phyloP scores from a whole-genome alignment of 345 rosid genomes.

The Brassica incana region DNA sequence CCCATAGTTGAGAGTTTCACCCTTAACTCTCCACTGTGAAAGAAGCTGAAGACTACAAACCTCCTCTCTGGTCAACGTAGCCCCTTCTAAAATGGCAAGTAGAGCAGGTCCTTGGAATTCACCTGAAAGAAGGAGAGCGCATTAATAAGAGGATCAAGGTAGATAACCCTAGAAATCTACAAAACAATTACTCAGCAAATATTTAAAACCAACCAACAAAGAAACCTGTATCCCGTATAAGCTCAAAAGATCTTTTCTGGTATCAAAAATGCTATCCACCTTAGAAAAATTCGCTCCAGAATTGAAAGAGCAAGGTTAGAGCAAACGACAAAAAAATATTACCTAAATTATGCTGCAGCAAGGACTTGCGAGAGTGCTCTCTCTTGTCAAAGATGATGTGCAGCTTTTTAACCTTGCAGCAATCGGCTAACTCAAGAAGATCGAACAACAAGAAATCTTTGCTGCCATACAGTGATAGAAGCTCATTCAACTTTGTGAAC shows the following conservation, averaged over 20 bases:
- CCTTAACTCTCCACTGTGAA: conserved; percentile 89
- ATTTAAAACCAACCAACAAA: conserved; percentile 13
- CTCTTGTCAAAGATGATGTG: conserved; percentile 87
- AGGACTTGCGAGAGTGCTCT: conserved; percentile 80
- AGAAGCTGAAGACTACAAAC: conserved; percentile 88
- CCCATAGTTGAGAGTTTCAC: conserved; percentile 84
- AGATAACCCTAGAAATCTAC: conserved; percentile 10
- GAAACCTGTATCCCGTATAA: not conserved
- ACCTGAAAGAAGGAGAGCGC: conserved; percentile 46
- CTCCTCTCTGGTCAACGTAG: conserved; percentile 81
- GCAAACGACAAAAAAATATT: conserved; percentile 17
- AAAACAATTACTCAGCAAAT: not conserved
- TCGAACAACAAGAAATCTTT: conserved; percentile 82
- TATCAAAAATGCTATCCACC: conserved; percentile 11
- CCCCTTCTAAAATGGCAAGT: conserved; percentile 86
- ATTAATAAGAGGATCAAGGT: conserved; percentile 10
- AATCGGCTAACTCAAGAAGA: conserved; percentile 95
- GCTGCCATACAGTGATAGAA: conserved; percentile 69
- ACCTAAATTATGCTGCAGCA: conserved; percentile 94
- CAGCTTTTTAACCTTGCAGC: conserved; percentile 77
- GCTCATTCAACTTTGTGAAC: conserved; percentile 70
- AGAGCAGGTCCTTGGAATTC: conserved; percentile 96
- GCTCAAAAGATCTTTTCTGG: conserved; percentile 13
- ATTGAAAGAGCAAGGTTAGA: conserved; percentile 14
- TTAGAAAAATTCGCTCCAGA: conserved; percentile 8